phyloP scores from a whole-genome alignment of 495 filamentous ascomycete genomes.

The Hyaloscypha hepaticicola region DNA sequence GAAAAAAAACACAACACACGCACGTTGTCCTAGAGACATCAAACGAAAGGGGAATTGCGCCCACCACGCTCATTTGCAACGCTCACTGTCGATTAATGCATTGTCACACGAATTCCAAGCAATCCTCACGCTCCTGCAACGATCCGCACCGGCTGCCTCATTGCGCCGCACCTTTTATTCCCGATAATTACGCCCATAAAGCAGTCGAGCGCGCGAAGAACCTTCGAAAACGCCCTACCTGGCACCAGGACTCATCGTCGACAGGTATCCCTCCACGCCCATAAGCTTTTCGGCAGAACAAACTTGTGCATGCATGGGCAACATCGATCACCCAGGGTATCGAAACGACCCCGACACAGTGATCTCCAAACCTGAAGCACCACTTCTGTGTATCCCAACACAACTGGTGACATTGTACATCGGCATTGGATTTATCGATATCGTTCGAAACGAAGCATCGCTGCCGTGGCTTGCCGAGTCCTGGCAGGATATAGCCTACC shows the following conservation, averaged over 20 bases:
- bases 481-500: constrained; percentile 10
- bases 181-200: background rate
- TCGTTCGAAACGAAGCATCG: constrained; percentile 17
- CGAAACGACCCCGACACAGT: constrained; percentile 29
- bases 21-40: background rate
- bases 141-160: constrained; percentile 8
- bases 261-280: background rate
- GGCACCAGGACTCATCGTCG: background rate
- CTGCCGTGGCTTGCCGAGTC: constrained; percentile 1
- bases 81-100: constrained; percentile 17
- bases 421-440: constrained; percentile 4
- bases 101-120: constrained; percentile 15
- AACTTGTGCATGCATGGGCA: background rate
- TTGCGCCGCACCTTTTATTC: background rate
- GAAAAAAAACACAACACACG: too few species aligned
- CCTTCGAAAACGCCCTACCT: background rate
- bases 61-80: constrained; percentile 12
- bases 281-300: background rate
- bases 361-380: constrained; percentile 20
- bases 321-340: constrained; percentile 18
- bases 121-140: constrained; percentile 8
- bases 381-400: constrained; percentile 12
- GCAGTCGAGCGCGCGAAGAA: background rate
- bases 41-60: background rate
- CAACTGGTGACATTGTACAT: constrained; percentile 12